Conservation (phyloP, 2,329 filamentous ascomycete species). For the Acrocalymma vagum region DNA sequence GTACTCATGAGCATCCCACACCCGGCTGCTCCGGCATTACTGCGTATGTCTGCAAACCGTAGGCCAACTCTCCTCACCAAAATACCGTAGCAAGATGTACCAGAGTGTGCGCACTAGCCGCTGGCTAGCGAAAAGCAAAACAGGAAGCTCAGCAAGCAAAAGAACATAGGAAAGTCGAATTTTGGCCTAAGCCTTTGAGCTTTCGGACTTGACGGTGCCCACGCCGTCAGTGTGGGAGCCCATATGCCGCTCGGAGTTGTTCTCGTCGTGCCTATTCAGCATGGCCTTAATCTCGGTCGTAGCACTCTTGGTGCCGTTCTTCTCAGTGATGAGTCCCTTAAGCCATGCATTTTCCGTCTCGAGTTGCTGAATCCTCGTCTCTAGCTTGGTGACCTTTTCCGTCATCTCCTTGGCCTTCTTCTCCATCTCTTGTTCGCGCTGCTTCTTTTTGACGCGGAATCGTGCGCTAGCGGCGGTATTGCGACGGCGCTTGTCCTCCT, state of each 20-base stretch:
- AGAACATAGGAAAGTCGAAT: constrained; percentile 28
- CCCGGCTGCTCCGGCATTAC: neutral
- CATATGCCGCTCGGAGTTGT: constrained; percentile 43
- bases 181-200: constrained; percentile 41
- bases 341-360: constrained; percentile 64
- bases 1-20: constrained; percentile 12
- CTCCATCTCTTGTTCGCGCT: constrained; percentile 61
- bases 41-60: too few relatives aligned
- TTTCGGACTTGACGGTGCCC: constrained; percentile 40
- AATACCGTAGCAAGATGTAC: too few relatives aligned
- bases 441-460: constrained; percentile 65
- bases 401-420: constrained; percentile 61
- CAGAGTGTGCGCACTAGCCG: too few relatives aligned
- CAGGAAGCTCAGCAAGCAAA: constrained; percentile 5
- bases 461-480: constrained; percentile 63
- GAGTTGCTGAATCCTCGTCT: constrained; percentile 57
- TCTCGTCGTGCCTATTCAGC: constrained; percentile 45
- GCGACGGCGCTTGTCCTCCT: constrained; percentile 63
- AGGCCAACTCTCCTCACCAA: neutral
- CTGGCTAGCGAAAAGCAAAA: constrained; percentile 2
- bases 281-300: constrained; percentile 41
- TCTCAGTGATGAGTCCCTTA: constrained; percentile 61
- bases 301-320: constrained; percentile 49
- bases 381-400: constrained; percentile 55
- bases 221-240: constrained; percentile 47